A percentile compares a stretch with the other conserved stretches of the same genome.
These are phyloP conservation scores for Pontederia paniculata DNA, from an alignment of 176 grass and related monocot species.

Conservation along the genomic window DNA sequence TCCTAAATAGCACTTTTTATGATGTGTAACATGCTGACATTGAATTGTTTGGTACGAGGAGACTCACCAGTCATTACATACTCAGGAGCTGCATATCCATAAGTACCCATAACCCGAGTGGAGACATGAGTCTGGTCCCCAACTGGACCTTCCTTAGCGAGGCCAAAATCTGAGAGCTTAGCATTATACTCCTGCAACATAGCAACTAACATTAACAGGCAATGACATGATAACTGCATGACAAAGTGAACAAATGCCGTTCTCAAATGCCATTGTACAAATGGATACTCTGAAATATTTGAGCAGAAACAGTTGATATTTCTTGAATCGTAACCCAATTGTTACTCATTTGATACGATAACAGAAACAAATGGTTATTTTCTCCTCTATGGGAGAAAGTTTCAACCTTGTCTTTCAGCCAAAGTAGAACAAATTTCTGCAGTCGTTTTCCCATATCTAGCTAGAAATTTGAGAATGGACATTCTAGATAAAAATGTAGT, in stretches of 20 bases:
- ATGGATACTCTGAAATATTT: too few relatives aligned
- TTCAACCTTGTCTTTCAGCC: too few relatives aligned
- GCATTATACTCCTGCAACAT: conserved; percentile 14
- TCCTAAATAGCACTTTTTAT: too few relatives aligned
- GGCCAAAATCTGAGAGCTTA: conserved; percentile 18
- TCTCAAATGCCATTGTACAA: neutral
- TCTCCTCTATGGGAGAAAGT: too few relatives aligned
- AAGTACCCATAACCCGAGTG: conserved; percentile 10
- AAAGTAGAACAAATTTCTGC: too few relatives aligned
- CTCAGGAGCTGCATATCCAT: conserved; percentile 18
- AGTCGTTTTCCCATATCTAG: too few relatives aligned
- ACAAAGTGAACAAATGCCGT: neutral
- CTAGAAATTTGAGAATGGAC: too few relatives aligned
- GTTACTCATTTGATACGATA: neutral
- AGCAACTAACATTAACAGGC: neutral
- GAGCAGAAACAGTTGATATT: neutral
- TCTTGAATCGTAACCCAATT: neutral
- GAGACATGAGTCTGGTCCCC: conserved; percentile 13
- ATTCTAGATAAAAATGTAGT: too few relatives aligned
- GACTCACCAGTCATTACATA: conserved; percentile 10
- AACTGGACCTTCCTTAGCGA: conserved; percentile 12
- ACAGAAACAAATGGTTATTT: too few relatives aligned
- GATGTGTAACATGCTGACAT: too few relatives aligned
- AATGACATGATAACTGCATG: neutral
- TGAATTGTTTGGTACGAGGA: neutral